Evolutionary conservation across 2,329 filamentous ascomycete species (phyloP).

Genomic region (Fusarium napiforme): DNA sequence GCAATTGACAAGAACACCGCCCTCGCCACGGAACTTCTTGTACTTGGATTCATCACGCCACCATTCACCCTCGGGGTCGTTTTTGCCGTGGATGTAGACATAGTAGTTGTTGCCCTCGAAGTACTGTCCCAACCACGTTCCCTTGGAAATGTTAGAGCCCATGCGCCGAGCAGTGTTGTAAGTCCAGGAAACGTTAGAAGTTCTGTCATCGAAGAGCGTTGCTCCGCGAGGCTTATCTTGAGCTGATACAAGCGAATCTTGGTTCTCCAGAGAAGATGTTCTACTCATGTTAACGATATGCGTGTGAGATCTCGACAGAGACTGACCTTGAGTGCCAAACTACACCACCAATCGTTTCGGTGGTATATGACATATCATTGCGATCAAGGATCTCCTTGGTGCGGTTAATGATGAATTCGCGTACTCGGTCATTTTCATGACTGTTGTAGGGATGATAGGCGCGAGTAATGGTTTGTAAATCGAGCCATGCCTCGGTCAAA

Average conservation of each 20-base stretch:
- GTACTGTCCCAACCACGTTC: slow-evolving; percentile 68
- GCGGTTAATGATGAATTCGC: slow-evolving; percentile 77
- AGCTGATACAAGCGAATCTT: background rate
- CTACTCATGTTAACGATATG: slow-evolving; percentile 17
- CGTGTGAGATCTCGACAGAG: background rate
- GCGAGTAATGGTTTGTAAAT: slow-evolving; percentile 79
- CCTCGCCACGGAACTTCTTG: slow-evolving; percentile 65
- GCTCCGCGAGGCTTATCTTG: slow-evolving; percentile 50
- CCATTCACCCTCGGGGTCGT: slow-evolving; percentile 79
- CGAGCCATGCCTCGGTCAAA: slow-evolving; percentile 85
- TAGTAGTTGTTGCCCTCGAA: slow-evolving; percentile 95
- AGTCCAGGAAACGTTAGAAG: slow-evolving; percentile 79
- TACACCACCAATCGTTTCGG: slow-evolving; percentile 51
- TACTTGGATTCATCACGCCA: slow-evolving; percentile 65
- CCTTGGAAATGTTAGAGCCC: slow-evolving; percentile 34
- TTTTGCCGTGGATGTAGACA: slow-evolving; percentile 85
- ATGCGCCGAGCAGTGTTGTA: slow-evolving; percentile 35
- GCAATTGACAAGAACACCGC: slow-evolving; percentile 91
- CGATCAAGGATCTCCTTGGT: slow-evolving; percentile 75
- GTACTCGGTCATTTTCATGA: slow-evolving; percentile 81
- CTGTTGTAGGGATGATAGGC: slow-evolving; percentile 92
- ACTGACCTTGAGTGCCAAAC: slow-evolving; percentile 44
- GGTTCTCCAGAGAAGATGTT: background rate
- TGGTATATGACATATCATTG: slow-evolving; percentile 64
- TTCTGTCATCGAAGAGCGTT: slow-evolving; percentile 81